phyloP scores from a whole-genome alignment of 805 yeast species.

The Helenozyma rhizophorensis region DNA sequence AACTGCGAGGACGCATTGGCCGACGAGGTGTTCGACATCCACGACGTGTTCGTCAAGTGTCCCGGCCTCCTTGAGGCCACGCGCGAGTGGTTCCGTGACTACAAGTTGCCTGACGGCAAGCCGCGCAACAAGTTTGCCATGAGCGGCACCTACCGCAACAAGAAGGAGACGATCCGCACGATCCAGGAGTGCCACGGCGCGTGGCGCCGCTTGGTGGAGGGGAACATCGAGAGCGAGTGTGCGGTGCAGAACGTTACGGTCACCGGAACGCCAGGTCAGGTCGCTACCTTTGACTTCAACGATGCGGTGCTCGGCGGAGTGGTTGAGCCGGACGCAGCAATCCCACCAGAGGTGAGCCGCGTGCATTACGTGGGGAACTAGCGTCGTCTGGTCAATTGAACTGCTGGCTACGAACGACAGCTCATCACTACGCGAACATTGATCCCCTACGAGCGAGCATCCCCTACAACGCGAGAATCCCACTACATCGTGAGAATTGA shows the following conservation, averaged over 20 bases:
- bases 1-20: constrained; percentile 85
- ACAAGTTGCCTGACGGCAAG: constrained; percentile 97
- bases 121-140: constrained; percentile 96
- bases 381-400: too few relatives aligned
- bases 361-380: constrained; percentile 7
- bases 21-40: constrained; percentile 78
- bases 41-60: constrained; percentile 82
- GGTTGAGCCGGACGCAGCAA: constrained; percentile 11
- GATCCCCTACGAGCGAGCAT: too few relatives aligned
- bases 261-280: constrained; percentile 6
- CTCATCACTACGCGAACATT: too few relatives aligned
- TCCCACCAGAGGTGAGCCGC: constrained; percentile 9
- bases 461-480: too few relatives aligned
- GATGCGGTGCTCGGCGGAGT: constrained; percentile 10
- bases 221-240: constrained; percentile 39
- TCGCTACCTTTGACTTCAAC: constrained; percentile 8
- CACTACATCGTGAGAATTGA: too few relatives aligned
- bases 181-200: constrained; percentile 79
- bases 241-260: constrained; percentile 9
- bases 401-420: too few relatives aligned
- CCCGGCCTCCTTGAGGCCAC: constrained; percentile 94
- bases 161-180: constrained; percentile 79
- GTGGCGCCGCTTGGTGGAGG: constrained; percentile 72
- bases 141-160: constrained; percentile 87
- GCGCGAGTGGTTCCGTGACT: constrained; percentile 96